Base-by-base conservation (phyloP, 768 basidiomycete species). In the Boletus bicolor region DNA sequence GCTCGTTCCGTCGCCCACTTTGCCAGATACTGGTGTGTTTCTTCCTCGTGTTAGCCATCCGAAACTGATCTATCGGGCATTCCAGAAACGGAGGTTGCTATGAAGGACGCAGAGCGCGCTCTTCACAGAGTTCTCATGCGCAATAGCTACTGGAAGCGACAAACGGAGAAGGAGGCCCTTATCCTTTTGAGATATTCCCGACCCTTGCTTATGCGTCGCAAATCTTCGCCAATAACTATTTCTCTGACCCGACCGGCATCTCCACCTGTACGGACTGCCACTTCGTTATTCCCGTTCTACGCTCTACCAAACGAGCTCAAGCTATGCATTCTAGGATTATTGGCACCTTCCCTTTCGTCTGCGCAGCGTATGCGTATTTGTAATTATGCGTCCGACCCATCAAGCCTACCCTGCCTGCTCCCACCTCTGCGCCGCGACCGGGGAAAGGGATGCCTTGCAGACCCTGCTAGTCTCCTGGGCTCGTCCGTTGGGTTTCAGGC, bases 231-330 rank as follows among this genome's bases (percentile, higher is more conserved):
- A 3, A 45, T 17, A 2, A 59, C 54, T 17, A 28, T 57, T 3
- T 50, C 54, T 24, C 51, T 55, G n/a, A 57, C 68, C 17, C 59
- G 58, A 24, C 39, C 60, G 8, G 24, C 55, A 7, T 57, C 63
- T 12, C 65, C 51, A 19, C 51, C 54, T 54, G 37, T 62, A 26
- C 38, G 62, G 19, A 64, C 49, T 17, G 48, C 53, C 37, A 56
- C 64, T 5, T 62, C 60, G 26, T 26, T 63, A 30, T 75, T 74
- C 59, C 71, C 75, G 11, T 78, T 82, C 63, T 55, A 64, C 14
- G 58, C 61, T 21, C 70, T 88, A 32, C 87, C 87, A 2, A 76
- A 68, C 28, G 86, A 88, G 62, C 73, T 88, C 21, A 79, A 81
- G 53, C 72, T 82, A 7, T 61, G 82, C 66, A 79, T 84, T 44